Percentiles rank a stretch among this genome's conserved stretches.
phyloP scores from a whole-genome alignment of 208 protist genomes.

The Leishmania arabica region DNA sequence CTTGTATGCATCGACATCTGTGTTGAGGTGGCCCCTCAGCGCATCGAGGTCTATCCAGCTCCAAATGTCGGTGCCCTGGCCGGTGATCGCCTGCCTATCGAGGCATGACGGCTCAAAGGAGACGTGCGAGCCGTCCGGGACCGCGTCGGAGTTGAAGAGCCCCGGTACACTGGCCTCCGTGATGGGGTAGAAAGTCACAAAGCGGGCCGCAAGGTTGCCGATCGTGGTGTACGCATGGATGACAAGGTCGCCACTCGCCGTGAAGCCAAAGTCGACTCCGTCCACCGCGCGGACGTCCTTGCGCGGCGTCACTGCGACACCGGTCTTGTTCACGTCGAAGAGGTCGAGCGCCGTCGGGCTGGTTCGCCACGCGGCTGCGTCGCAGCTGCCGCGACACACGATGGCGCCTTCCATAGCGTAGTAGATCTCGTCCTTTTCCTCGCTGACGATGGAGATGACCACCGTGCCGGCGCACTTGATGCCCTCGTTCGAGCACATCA shows the following conservation, averaged over 20 bases:
- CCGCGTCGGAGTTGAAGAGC: constrained; percentile 40
- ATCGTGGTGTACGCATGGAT: constrained; percentile 77
- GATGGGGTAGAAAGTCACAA: constrained; percentile 85
- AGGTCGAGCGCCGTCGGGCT: constrained; percentile 23
- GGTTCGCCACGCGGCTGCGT: constrained; percentile 57
- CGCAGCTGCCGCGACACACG: constrained; percentile 81
- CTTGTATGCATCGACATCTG: constrained; percentile 49
- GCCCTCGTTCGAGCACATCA: constrained; percentile 42
- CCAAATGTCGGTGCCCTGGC: constrained; percentile 61
- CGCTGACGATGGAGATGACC: constrained; percentile 31
- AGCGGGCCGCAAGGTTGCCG: constrained; percentile 80
- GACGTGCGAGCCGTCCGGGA: constrained; percentile 46
- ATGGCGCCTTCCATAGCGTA: constrained; percentile 57
- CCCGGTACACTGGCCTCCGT: constrained; percentile 18
- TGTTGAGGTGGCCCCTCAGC: constrained; percentile 58
- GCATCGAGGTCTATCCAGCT: constrained; percentile 42
- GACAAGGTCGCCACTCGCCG: constrained; percentile 47
- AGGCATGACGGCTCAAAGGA: constrained; percentile 84
- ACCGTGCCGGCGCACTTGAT: constrained; percentile 39
- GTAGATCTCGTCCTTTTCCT: constrained; percentile 40
- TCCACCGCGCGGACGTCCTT: constrained; percentile 54
- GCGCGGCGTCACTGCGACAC: constrained; percentile 38
- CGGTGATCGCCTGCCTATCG: constrained; percentile 57
- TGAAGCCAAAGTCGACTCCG: constrained; percentile 69
- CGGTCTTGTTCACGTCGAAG: constrained; percentile 48